These are phyloP conservation scores for Leptographium wingfieldii DNA, from an alignment of 2,329 filamentous ascomycete genomes.

Conservation along the genomic window DNA sequence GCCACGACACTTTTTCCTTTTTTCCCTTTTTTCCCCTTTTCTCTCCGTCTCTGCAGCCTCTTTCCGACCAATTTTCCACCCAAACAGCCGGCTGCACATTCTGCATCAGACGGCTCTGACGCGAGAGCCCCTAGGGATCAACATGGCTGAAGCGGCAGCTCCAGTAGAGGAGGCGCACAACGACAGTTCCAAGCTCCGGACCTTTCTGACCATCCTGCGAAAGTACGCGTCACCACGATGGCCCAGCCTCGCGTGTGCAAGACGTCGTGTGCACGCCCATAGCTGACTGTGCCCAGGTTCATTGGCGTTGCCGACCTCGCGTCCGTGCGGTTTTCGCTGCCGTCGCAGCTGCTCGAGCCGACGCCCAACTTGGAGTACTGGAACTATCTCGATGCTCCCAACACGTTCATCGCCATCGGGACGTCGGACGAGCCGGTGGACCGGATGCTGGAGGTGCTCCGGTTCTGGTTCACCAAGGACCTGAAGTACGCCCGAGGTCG, in stretches of 20 bases:
- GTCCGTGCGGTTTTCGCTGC: conserved; percentile 87
- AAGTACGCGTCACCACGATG: conserved; percentile 46
- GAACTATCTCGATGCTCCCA: conserved; percentile 93
- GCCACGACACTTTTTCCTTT: neutral
- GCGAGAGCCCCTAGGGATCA: neutral
- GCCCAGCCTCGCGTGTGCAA: no score
- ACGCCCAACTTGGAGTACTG: conserved; percentile 98
- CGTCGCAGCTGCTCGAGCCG: conserved; percentile 88
- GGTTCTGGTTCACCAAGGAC: conserved; percentile 99
- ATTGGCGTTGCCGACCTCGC: conserved; percentile 94
- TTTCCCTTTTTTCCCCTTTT: neutral
- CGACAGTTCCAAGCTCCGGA: conserved; percentile 79
- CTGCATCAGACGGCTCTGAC: neutral
- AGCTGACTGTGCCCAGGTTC: conserved; percentile 46
- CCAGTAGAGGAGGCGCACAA: conserved; percentile 40
- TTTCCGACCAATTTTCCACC: neutral
- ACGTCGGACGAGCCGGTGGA: conserved; percentile 85
- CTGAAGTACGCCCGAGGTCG: conserved; percentile 98
- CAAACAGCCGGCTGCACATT: neutral
- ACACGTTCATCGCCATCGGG: conserved; percentile 72
- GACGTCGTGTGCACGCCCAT: no score
- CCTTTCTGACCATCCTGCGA: conserved; percentile 75
- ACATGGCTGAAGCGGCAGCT: conserved; percentile 14
- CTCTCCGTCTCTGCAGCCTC: neutral
- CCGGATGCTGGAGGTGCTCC: conserved; percentile 85